Evolutionary conservation across 306 rosid genomes (phyloP).

Genomic region (Pterocarpus santalinus): DNA sequence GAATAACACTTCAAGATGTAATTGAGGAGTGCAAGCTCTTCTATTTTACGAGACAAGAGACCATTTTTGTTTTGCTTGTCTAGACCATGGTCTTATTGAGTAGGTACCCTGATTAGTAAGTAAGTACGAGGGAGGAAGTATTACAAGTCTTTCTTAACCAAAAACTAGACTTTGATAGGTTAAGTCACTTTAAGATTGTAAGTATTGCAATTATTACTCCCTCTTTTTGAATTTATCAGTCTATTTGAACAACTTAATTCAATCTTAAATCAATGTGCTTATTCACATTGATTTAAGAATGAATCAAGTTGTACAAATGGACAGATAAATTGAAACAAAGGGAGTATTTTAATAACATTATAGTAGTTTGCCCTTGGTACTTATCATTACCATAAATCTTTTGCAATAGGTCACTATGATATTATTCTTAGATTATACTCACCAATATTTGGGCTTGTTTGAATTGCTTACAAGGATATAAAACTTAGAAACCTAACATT

Average conservation of each 20-base stretch:
- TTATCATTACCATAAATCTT: no score
- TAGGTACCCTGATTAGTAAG: neutral
- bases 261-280: no score
- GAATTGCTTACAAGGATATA: constrained; percentile 22
- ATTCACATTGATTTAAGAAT: no score
- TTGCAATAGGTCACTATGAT: constrained; percentile 56
- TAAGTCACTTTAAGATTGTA: neutral
- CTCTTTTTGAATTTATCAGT: no score
- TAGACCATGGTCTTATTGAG: neutral
- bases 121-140: neutral
- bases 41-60: neutral
- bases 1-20: neutral
- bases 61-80: neutral
- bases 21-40: neutral
- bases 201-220: neutral
- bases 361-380: no score
- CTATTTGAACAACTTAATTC: no score
- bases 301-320: no score
- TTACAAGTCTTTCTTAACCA: neutral
- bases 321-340: no score
- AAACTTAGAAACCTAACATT: constrained; percentile 48
- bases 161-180: neutral
- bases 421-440: constrained; percentile 69
- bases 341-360: no score
- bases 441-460: neutral